These are phyloP conservation scores for Boletellus sp. DNA, from an alignment of 768 basidiomycete genomes.

Conservation along the genomic window DNA sequence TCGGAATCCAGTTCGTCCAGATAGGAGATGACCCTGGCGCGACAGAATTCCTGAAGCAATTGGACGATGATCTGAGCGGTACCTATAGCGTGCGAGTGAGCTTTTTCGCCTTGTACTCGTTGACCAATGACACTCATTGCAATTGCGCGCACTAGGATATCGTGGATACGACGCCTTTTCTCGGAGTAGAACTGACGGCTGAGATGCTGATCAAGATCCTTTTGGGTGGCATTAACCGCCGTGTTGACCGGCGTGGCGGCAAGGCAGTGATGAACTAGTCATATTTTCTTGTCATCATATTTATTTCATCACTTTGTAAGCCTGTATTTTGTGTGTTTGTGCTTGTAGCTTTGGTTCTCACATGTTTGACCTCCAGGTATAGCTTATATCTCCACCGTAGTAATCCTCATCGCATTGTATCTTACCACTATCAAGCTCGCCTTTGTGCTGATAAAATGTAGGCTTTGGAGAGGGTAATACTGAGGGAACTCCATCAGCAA, in stretches of 20 bases:
- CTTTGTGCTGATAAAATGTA: too few species aligned
- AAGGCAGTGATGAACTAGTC: conserved; percentile 21
- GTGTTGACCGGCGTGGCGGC: conserved; percentile 38
- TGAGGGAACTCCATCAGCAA: too few species aligned
- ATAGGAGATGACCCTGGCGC: conserved; percentile 49
- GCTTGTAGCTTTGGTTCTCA: too few species aligned
- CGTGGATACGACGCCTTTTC: conserved; percentile 63
- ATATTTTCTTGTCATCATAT: too few species aligned
- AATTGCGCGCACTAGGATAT: conserved; percentile 46
- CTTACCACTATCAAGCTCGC: too few species aligned
- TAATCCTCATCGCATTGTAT: background rate
- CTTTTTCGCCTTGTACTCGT: background rate
- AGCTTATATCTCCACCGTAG: too few species aligned
- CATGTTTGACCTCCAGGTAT: too few species aligned
- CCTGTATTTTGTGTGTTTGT: background rate
- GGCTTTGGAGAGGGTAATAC: too few species aligned
- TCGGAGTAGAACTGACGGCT: conserved; percentile 39
- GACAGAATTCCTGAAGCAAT: conserved; percentile 42
- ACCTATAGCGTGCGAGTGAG: conserved; percentile 44
- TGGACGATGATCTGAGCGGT: conserved; percentile 54
- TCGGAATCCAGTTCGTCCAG: conserved; percentile 72
- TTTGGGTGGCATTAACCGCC: conserved; percentile 62
- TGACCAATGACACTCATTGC: background rate
- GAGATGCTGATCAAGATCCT: conserved; percentile 58
- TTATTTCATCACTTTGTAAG: background rate